Conservation (phyloP, 495 filamentous ascomycete genomes). For the Xylaria curta region DNA sequence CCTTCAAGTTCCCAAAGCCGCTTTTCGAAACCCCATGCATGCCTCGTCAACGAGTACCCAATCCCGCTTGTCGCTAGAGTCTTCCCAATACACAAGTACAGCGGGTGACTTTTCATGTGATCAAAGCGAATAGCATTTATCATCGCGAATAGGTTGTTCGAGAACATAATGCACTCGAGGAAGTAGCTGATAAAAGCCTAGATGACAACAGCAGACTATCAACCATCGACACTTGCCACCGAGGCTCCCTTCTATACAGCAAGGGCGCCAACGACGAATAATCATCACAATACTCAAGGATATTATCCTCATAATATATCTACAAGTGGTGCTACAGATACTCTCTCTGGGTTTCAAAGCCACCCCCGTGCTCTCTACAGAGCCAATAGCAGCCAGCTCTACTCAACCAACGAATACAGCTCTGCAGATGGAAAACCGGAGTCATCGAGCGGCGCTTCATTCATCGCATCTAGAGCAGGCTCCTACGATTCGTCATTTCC, state of each 20-base stretch:
- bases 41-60: neutral
- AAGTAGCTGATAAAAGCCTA: constrained; percentile 29
- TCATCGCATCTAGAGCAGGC: constrained; percentile 30
- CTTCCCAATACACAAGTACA: neutral
- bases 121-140: neutral
- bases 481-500: constrained; percentile 36
- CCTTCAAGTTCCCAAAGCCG: constrained; percentile 27
- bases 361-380: constrained; percentile 31
- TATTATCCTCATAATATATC: constrained; percentile 31
- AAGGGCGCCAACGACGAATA: constrained; percentile 29
- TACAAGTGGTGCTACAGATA: constrained; percentile 32
- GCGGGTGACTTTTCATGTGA: neutral
- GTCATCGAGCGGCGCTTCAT: constrained; percentile 32
- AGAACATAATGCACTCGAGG: neutral
- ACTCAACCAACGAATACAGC: constrained; percentile 31
- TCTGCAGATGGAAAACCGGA: constrained; percentile 33
- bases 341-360: constrained; percentile 32
- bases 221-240: constrained; percentile 32
- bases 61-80: constrained; percentile 1
- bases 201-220: constrained; percentile 36
- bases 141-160: neutral
- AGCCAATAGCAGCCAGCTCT: constrained; percentile 31
- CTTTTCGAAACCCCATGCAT: neutral
- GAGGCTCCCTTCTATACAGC: constrained; percentile 35
- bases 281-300: constrained; percentile 31